Evolutionary conservation across 805 yeast species (phyloP).

Genomic region (Lachancea quebecensis): DNA sequence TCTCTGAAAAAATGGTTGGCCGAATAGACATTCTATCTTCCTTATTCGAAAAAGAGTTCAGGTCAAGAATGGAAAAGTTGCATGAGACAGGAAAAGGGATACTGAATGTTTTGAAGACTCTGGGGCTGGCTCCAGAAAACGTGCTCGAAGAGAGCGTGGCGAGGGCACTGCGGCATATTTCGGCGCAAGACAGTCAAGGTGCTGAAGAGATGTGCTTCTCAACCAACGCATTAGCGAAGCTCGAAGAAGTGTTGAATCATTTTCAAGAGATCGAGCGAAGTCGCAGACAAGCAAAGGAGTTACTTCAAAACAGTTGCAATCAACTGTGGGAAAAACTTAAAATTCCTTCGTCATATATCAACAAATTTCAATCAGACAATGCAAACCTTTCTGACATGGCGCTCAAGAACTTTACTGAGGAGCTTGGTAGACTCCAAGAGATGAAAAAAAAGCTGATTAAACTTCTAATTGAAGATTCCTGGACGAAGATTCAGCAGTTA

Average conservation of each 20-base stretch:
- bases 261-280: constrained; percentile 24
- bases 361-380: constrained; percentile 37
- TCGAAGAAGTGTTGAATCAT: constrained; percentile 12
- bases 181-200: neutral
- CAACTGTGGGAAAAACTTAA: constrained; percentile 52
- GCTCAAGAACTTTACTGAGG: constrained; percentile 45
- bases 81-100: neutral
- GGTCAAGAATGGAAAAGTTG: neutral
- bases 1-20: constrained; percentile 8
- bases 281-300: constrained; percentile 31
- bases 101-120: neutral
- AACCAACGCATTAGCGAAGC: constrained; percentile 2
- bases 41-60: constrained; percentile 8
- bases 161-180: neutral
- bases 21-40: constrained; percentile 1
- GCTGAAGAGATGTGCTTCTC: neutral
- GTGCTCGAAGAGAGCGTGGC: constrained; percentile 11
- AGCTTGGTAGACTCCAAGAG: constrained; percentile 49
- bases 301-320: constrained; percentile 36
- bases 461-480: constrained; percentile 56
- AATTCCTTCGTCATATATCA: constrained; percentile 38
- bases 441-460: constrained; percentile 61
- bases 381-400: constrained; percentile 41
- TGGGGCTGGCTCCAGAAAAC: constrained; percentile 4
- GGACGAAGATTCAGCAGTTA: constrained; percentile 48